Evolutionary conservation across 768 basidiomycete species (phyloP).

Genomic region (Lentinula raphanica): DNA sequence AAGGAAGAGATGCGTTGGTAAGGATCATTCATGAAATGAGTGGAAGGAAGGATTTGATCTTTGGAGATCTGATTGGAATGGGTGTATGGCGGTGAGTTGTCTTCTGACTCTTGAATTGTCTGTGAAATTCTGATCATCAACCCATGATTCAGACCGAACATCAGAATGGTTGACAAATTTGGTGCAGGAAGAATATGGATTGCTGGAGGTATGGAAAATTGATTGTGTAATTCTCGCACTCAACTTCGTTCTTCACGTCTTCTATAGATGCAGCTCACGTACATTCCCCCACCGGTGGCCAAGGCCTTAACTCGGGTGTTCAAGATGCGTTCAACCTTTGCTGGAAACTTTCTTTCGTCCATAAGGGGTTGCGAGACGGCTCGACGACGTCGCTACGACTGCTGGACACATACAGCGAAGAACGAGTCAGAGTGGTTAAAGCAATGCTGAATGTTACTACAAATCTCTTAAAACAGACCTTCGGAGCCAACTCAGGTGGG

Average conservation of each 20-base stretch:
- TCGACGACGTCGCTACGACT: constrained; percentile 9
- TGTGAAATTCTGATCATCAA: neutral
- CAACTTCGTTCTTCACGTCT: neutral
- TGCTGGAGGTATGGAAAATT: constrained; percentile 15
- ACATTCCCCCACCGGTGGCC: constrained; percentile 16
- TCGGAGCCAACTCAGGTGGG: neutral
- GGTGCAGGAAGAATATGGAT: constrained; percentile 15
- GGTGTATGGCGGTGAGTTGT: neutral
- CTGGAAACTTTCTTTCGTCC: constrained; percentile 9
- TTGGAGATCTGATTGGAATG: constrained; percentile 4
- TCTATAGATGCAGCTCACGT: constrained; percentile 16
- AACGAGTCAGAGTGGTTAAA: constrained; percentile 22
- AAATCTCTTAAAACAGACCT: constrained; percentile 10
- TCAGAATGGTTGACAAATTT: constrained; percentile 19
- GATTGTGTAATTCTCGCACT: neutral
- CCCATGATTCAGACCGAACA: constrained; percentile 8
- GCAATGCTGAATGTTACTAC: constrained; percentile 20
- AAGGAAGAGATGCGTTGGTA: neutral
- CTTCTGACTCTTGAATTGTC: neutral
- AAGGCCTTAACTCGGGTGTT: constrained; percentile 19
- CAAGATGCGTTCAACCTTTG: constrained; percentile 18
- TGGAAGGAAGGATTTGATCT: constrained; percentile 4
- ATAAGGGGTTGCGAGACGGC: constrained; percentile 9
- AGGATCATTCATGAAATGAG: neutral
- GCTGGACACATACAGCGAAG: constrained; percentile 20